Evolutionary conservation across 805 yeast genomes (phyloP).

Genomic region (Yamadazyma olivae): DNA sequence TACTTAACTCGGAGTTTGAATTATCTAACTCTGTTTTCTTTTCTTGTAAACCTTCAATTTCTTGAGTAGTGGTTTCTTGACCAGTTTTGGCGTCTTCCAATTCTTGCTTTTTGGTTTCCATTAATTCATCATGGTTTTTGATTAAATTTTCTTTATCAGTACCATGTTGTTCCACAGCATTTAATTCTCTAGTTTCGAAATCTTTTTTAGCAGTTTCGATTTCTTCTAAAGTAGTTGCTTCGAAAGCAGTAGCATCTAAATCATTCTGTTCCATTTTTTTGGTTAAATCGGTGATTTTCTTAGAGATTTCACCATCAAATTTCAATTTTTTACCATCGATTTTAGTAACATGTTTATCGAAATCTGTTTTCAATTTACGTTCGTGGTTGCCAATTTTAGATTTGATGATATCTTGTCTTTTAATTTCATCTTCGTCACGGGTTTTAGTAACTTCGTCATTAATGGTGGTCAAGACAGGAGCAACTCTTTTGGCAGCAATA

Average conservation of each 20-base stretch:
- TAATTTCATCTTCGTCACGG: conserved; percentile 41
- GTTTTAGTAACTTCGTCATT: conserved; percentile 48
- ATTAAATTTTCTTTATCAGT: conserved; percentile 41
- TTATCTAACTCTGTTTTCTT: conserved; percentile 40
- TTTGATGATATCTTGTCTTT: conserved; percentile 35
- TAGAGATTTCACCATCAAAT: conserved; percentile 41
- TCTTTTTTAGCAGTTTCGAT: conserved; percentile 45
- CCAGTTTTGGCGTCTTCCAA: conserved; percentile 39
- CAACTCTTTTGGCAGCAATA: conserved; percentile 53
- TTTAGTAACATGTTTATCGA: conserved; percentile 35
- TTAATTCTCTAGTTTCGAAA: conserved; percentile 43
- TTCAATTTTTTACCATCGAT: conserved; percentile 35
- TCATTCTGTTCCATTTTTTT: conserved; percentile 25
- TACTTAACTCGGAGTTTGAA: conserved; percentile 34
- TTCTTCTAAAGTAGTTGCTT: conserved; percentile 37
- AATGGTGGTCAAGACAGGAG: conserved; percentile 50
- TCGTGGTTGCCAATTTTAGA: conserved; percentile 34
- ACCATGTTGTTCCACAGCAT: conserved; percentile 45
- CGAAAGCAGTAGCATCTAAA: conserved; percentile 33
- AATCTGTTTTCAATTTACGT: conserved; percentile 31
- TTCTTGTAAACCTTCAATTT: conserved; percentile 43
- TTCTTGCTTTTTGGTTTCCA: conserved; percentile 42
- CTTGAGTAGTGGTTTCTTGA: conserved; percentile 41
- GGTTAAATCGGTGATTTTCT: conserved; percentile 22
- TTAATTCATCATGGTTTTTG: conserved; percentile 43